Evolutionary conservation across 2,329 filamentous ascomycete species (phyloP).

Genomic region (Cordyceps cateniannulata): DNA sequence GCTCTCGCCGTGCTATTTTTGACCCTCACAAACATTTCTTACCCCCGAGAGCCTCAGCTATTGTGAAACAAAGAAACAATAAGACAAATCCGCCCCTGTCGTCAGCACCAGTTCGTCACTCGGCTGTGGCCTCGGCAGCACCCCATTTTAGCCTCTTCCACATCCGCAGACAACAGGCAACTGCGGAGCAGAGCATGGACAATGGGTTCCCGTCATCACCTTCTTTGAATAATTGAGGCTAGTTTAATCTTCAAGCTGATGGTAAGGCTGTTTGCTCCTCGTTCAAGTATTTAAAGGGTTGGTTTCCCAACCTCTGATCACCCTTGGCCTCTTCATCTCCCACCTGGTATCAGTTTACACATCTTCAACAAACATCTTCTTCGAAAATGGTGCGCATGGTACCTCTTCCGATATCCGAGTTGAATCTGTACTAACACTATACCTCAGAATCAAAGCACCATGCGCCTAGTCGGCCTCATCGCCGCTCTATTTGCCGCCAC

Average conservation of each 20-base stretch:
- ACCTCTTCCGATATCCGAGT: too few species aligned
- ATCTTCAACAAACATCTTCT: background rate
- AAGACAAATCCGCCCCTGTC: background rate
- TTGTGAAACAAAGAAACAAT: background rate
- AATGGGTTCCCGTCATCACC: background rate
- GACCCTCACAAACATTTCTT: background rate
- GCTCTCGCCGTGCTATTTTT: background rate
- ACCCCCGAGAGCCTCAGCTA: background rate
- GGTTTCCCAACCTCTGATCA: background rate
- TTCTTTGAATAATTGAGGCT: background rate
- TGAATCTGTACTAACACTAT: background rate
- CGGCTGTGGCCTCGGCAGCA: background rate
- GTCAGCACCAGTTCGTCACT: conserved; percentile 5
- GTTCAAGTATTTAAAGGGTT: background rate
- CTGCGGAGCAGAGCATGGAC: background rate
- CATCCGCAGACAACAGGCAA: background rate
- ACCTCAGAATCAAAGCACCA: background rate
- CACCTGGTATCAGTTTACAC: background rate
- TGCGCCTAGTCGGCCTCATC: conserved; percentile 1
- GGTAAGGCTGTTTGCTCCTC: background rate
- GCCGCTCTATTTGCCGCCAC: background rate
- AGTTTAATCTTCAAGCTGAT: background rate
- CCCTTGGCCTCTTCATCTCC: background rate
- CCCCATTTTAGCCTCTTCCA: conserved; percentile 1
- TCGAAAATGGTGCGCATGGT: too few species aligned